Base-by-base conservation (phyloP, 176 grass and related monocot species). In the Lolium multiflorum region DNA sequence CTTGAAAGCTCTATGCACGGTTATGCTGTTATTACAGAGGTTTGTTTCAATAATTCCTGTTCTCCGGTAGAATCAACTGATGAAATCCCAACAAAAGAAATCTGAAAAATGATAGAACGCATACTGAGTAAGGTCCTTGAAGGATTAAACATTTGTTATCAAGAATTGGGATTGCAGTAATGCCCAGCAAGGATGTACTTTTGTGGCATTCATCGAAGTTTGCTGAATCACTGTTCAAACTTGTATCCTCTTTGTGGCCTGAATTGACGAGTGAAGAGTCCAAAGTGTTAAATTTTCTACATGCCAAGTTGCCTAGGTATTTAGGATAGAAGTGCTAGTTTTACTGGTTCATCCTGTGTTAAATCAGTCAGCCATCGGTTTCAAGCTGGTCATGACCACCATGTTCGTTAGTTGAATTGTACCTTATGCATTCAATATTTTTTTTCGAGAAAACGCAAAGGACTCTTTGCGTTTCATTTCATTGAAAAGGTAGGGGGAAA, bases 21-120 rank as follows among this genome's bases (percentile, higher is more conserved):
- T 94, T 75, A 99, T 99, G 94, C 43, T 92, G 78, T 88, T 91
- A 79, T 75, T 99, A 24, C 97, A 94, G 58, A 96, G 97, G 97
- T 99, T 87, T 74, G 82, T 54, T 70, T 81, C 13, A 84, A 55
- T 81, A 79, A 39, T 51, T 80, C 69, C 71, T 81, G 76, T 66
- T 41, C 57, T 83, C 76, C 55, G 18, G 72, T 71, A 82, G 63
- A 88, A 72, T 88, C 7, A 20, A 78, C 48, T 52, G 48, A 16
- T 74, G 7, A 54, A 41, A 71, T 0, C 47, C 66, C 24, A 76
- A 43, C n/a, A 38, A 77, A 57, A 41, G 28, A 37, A 7, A 78
- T 82, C 47, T 62, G 3, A 7, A 43, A 22, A 69, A 82, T 78
- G 35, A n/a, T 75, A 54, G 7, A 83, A 65, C 31, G 11, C 55